phyloP scores from a whole-genome alignment of 2,329 filamentous ascomycete genomes.

The Fusarium succisae region DNA sequence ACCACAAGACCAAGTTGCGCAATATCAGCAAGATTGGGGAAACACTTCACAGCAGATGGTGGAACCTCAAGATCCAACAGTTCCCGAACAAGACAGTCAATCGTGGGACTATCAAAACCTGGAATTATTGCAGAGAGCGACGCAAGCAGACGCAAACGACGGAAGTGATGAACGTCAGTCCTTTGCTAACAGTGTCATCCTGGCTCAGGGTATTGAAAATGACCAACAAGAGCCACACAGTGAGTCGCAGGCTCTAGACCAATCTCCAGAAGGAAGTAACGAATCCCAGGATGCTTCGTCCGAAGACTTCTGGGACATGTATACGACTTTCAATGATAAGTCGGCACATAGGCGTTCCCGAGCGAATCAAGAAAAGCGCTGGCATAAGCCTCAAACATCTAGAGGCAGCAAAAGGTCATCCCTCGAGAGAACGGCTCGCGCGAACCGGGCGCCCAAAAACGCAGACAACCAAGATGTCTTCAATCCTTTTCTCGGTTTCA shows the following conservation, averaged over 20 bases:
- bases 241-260: neutral
- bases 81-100: neutral
- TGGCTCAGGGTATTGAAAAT: neutral
- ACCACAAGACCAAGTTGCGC: neutral
- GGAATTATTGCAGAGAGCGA: neutral
- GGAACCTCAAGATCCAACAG: neutral
- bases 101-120: neutral
- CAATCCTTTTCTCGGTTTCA: constrained; percentile 33
- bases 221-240: neutral
- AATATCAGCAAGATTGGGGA: neutral
- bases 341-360: neutral
- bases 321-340: too few species aligned
- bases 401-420: neutral
- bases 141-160: neutral
- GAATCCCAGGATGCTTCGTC: neutral
- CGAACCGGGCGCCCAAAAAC: neutral
- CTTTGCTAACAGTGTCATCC: neutral
- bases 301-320: too few species aligned
- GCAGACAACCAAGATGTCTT: constrained; percentile 1
- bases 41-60: neutral
- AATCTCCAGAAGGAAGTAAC: neutral
- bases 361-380: neutral
- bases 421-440: neutral
- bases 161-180: neutral
- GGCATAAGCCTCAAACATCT: neutral